Percentiles rank a stretch among this genome's conserved stretches.
Conservation (phyloP, 1,284 basidiomycete species). For the Phaffia rhodozyma region DNA sequence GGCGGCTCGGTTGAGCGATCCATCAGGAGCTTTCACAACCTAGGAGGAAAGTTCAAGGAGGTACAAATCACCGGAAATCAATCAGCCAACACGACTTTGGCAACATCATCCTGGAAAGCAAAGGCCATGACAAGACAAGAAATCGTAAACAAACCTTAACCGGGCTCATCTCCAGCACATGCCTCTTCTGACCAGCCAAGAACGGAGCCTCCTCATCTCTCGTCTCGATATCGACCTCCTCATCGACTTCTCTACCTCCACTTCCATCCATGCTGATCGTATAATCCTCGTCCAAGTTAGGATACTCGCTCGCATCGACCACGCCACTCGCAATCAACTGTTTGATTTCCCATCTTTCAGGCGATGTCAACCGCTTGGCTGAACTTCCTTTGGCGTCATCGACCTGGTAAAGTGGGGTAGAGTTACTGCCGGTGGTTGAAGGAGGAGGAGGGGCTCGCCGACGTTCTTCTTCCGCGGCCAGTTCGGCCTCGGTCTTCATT, state of each 20-base stretch:
- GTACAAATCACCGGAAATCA: not conserved
- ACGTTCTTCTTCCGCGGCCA: conserved; percentile 49
- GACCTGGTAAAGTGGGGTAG: conserved; percentile 32
- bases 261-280: conserved; percentile 52
- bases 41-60: not conserved
- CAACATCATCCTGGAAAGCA: not conserved
- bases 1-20: conserved; percentile 89
- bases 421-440: conserved; percentile 46
- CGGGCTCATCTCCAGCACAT: conserved; percentile 87
- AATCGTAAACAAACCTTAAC: conserved; percentile 49
- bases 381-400: conserved; percentile 51
- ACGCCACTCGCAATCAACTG: conserved; percentile 94
- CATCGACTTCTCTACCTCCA: conserved; percentile 59
- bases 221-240: conserved; percentile 94
- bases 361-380: conserved; percentile 85
- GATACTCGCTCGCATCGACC: conserved; percentile 85
- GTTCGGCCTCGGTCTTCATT: conserved; percentile 83
- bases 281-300: conserved; percentile 87
- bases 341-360: conserved; percentile 98
- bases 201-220: conserved; percentile 95
- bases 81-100: not conserved
- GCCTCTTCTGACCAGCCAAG: conserved; percentile 88
- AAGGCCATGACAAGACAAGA: not conserved
- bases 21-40: conserved; percentile 87
- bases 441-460: conserved; percentile 41